Percentiles rank a stretch among this genome's conserved stretches.
phyloP scores from a whole-genome alignment of 2,329 filamentous ascomycete species.

The Beauveria varroae region DNA sequence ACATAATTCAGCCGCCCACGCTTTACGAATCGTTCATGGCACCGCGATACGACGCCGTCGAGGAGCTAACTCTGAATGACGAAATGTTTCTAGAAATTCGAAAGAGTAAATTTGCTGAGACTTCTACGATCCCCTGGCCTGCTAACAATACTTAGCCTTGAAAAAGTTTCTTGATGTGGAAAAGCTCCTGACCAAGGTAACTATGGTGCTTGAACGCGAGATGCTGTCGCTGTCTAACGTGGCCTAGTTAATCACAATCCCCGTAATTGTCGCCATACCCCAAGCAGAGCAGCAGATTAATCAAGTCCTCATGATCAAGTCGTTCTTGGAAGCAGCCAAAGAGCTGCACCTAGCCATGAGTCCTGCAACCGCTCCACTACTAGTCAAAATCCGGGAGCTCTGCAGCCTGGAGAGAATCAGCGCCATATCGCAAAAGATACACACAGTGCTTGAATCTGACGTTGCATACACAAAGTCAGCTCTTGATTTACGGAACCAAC shows the following conservation, averaged over 20 bases:
- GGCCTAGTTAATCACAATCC: slow-evolving; percentile 65
- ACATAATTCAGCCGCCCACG: slow-evolving; percentile 82
- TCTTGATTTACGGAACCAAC: slow-evolving; percentile 80
- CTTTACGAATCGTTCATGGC: slow-evolving; percentile 55
- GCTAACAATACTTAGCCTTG: slow-evolving; percentile 45
- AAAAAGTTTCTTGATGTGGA: slow-evolving; percentile 73
- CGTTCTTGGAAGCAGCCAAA: slow-evolving; percentile 63
- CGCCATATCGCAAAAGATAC: slow-evolving; percentile 57
- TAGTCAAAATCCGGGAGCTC: slow-evolving; percentile 60
- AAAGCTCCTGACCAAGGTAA: slow-evolving; percentile 65
- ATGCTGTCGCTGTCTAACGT: neutral
- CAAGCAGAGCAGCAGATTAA: slow-evolving; percentile 77
- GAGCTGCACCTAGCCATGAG: slow-evolving; percentile 61
- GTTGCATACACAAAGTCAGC: slow-evolving; percentile 70
- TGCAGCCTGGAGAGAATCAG: slow-evolving; percentile 58
- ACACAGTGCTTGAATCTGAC: slow-evolving; percentile 68
- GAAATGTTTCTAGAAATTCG: slow-evolving; percentile 76
- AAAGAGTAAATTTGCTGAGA: slow-evolving; percentile 42
- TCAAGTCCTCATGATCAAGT: slow-evolving; percentile 78
- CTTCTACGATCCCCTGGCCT: neutral
- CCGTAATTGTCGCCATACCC: slow-evolving; percentile 55
- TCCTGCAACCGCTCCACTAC: slow-evolving; percentile 54
- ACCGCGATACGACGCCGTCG: slow-evolving; percentile 71
- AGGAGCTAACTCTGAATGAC: slow-evolving; percentile 74
- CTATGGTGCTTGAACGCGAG: neutral